phyloP scores from a whole-genome alignment of 2,329 filamentous ascomycete species.

The Triangularia setosa region DNA sequence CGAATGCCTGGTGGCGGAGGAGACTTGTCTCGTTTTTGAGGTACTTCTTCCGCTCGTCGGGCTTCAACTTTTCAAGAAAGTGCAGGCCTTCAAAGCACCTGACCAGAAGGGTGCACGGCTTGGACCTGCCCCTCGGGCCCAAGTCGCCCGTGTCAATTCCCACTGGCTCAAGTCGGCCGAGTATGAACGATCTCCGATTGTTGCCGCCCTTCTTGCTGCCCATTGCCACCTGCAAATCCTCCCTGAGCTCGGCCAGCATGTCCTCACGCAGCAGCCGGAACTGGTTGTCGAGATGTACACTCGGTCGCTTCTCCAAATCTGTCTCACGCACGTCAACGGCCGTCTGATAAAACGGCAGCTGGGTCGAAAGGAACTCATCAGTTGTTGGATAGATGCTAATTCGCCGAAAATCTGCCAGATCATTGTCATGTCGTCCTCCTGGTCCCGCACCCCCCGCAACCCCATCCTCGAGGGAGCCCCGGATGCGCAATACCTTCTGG shows the following conservation, averaged over 20 bases:
- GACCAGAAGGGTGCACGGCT: slow-evolving; percentile 40
- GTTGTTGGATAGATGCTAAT: slow-evolving; percentile 63
- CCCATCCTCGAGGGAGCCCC: slow-evolving; percentile 22
- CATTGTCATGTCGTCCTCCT: slow-evolving; percentile 72
- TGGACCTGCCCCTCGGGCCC: slow-evolving; percentile 25
- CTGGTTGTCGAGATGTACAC: slow-evolving; percentile 62
- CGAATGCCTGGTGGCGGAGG: slow-evolving; percentile 58
- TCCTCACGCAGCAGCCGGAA: slow-evolving; percentile 70
- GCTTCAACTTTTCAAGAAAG: slow-evolving; percentile 33
- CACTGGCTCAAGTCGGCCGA: slow-evolving; percentile 38
- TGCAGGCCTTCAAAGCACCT: slow-evolving; percentile 40
- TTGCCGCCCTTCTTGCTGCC: slow-evolving; percentile 46
- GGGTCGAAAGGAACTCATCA: slow-evolving; percentile 56
- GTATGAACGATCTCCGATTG: slow-evolving; percentile 33
- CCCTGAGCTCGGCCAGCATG: slow-evolving; percentile 62
- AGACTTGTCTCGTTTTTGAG: slow-evolving; percentile 46
- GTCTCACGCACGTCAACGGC: slow-evolving; percentile 46
- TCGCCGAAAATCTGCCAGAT: slow-evolving; percentile 56
- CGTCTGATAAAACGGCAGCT: slow-evolving; percentile 52
- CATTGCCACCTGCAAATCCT: slow-evolving; percentile 52
- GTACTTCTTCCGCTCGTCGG: slow-evolving; percentile 38
- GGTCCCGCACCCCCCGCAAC: slow-evolving; percentile 50
- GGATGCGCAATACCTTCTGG: slow-evolving; percentile 35
- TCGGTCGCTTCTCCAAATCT: slow-evolving; percentile 35
- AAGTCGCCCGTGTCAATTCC: slow-evolving; percentile 35